Base-by-base conservation (phyloP, 2,329 filamentous ascomycete species). In the Alternaria gansuensis region DNA sequence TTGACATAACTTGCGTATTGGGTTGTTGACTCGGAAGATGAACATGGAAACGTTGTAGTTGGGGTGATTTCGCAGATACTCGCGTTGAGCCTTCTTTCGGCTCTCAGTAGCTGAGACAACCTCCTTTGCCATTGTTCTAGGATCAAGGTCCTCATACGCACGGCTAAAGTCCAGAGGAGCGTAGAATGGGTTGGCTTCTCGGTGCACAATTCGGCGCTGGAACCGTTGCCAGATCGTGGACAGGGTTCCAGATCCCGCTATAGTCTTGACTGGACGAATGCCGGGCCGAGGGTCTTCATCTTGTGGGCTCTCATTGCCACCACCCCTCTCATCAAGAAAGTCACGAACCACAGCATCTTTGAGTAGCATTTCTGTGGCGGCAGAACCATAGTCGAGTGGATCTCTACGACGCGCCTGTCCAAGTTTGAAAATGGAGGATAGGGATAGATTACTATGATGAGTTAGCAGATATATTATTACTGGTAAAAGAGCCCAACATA, bases 291-390 rank as follows among this genome's bases (percentile, higher is more conserved):
- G 72, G 14, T 75, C 74, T 13, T 74, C 71, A 9, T 62, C 68
- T 21, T 65, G 58, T 10, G 68, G 70, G 23, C 65, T 71, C 8
- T 58, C 45, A 10, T 54, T 50, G 6, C 74, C 71, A 7, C 74
- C 71, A 84, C 80, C 62, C 84, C 82, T 65, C 57, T 96, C 92
- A 69, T 98, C 93, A 4, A 99, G 85, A 62, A 99, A 99, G 70
- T 98, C 95, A 49, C 88, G 89, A 6, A 99, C 94, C 26, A 99
- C 93, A 1, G 93, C 92, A 77, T 98, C 94, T 74, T 98, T 98
- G 44, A 98, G 84, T 48, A 99, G 84, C 93, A 98, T 97, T 75
- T 98, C 95, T 75, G 96, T 90, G 54, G 92, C 93, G 6, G 92
- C 93, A 23, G 91, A 91, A 2, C 93, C 93, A 74, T 96, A 96